These are phyloP conservation scores for Venturia oleaginea DNA, from an alignment of 2,329 filamentous ascomycete genomes.

Conservation along the genomic window DNA sequence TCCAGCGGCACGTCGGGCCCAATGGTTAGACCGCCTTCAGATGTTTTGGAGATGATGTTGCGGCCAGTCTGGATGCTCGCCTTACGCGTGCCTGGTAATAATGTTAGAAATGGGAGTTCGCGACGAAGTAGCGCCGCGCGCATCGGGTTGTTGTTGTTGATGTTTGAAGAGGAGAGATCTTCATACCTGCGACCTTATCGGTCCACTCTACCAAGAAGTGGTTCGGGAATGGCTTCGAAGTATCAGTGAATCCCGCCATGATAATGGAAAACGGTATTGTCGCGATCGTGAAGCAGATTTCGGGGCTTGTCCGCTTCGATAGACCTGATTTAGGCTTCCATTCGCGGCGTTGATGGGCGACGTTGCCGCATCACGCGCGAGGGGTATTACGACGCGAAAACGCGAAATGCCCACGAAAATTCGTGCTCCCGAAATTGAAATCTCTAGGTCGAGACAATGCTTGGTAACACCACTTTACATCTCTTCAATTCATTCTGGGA, in stretches of 20 bases:
- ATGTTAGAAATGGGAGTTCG: neutral
- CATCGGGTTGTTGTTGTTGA: neutral
- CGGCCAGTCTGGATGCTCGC: neutral
- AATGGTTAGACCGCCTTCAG: neutral
- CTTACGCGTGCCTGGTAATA: neutral
- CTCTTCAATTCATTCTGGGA: no score
- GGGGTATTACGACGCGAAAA: neutral
- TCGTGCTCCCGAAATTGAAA: neutral
- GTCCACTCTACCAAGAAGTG: neutral
- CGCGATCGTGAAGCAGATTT: neutral
- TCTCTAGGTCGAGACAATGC: neutral
- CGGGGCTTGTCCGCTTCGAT: neutral
- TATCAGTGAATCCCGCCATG: neutral
- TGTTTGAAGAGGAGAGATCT: neutral
- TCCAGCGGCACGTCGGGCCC: neutral
- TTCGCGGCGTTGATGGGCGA: neutral
- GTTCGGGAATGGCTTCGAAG: neutral
- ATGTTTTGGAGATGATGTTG: neutral
- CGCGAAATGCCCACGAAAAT: neutral
- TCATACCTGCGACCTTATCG: neutral
- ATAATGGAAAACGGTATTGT: neutral
- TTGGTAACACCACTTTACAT: no score
- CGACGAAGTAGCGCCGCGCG: neutral
- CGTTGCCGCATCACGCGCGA: neutral
- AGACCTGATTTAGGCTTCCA: neutral